Evolutionary conservation across 805 yeast species (phyloP).

Genomic region (Monosporozyma yasuniensis): DNA sequence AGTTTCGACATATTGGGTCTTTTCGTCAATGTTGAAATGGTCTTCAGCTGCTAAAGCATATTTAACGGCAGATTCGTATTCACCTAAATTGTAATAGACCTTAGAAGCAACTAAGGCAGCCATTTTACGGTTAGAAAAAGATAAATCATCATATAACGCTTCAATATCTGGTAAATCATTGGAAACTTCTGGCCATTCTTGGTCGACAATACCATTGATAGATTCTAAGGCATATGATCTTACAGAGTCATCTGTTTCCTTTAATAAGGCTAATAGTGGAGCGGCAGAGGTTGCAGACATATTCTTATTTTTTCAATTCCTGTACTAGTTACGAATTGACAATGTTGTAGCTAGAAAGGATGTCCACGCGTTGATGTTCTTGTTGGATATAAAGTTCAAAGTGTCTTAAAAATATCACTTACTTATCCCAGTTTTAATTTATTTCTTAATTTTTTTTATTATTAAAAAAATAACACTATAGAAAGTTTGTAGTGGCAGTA

Average conservation of each 20-base stretch:
- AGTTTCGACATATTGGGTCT: conserved; percentile 84
- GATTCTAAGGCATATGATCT: conserved; percentile 80
- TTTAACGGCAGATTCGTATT: conserved; percentile 81
- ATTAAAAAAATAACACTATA: background rate
- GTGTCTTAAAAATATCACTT: background rate
- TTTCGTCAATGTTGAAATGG: conserved; percentile 60
- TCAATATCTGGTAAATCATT: conserved; percentile 82
- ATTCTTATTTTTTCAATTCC: background rate
- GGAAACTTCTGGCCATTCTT: conserved; percentile 95
- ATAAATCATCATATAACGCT: conserved; percentile 77
- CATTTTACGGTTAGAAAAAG: conserved; percentile 64
- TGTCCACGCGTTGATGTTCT: background rate
- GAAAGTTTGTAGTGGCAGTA: background rate
- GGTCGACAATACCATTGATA: conserved; percentile 74
- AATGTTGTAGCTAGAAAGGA: background rate
- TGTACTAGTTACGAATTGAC: background rate
- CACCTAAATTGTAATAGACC: conserved; percentile 86
- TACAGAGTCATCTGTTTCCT: conserved; percentile 68
- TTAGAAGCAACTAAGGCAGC: conserved; percentile 93
- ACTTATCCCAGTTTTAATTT: background rate
- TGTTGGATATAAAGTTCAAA: background rate
- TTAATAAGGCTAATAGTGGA: conserved; percentile 80
- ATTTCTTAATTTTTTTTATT: background rate
- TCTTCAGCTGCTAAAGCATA: conserved; percentile 81
- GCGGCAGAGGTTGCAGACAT: conserved; percentile 72